phyloP scores from a whole-genome alignment of 768 basidiomycete genomes.

The Panellus pusillus region DNA sequence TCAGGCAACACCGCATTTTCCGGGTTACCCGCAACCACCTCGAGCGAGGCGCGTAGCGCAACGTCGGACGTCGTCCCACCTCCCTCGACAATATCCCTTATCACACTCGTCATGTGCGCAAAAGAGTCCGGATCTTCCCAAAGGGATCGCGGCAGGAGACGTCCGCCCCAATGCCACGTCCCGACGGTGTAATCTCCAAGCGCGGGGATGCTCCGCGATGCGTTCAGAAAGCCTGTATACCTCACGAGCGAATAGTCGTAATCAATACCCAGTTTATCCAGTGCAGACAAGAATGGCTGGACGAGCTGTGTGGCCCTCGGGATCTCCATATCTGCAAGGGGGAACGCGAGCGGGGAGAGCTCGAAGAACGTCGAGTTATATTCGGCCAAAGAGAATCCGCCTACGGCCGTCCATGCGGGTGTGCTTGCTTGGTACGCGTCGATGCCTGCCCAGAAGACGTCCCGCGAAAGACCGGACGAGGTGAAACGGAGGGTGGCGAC shows the following conservation, averaged over 20 bases:
- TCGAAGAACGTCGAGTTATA: too few relatives aligned
- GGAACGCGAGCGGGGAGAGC: too few relatives aligned
- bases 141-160: constrained; percentile 1
- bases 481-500: neutral
- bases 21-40: constrained; percentile 7
- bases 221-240: neutral
- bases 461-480: neutral
- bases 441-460: constrained; percentile 3
- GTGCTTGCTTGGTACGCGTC: neutral
- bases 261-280: neutral
- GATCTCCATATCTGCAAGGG: too few relatives aligned
- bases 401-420: neutral
- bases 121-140: neutral
- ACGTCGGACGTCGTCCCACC: constrained; percentile 1
- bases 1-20: constrained; percentile 21
- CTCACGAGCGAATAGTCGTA: neutral
- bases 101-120: neutral
- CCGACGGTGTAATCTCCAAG: constrained; percentile 1
- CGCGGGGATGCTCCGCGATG: neutral
- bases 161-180: constrained; percentile 7
- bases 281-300: neutral
- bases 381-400: neutral
- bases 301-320: too few relatives aligned
- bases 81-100: constrained; percentile 6
- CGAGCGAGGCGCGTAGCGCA: neutral